A percentile compares a stretch with the other conserved stretches of the same genome.
Conservation (phyloP, 2,329 filamentous ascomycete genomes). For the Verticillium tricorpus region DNA sequence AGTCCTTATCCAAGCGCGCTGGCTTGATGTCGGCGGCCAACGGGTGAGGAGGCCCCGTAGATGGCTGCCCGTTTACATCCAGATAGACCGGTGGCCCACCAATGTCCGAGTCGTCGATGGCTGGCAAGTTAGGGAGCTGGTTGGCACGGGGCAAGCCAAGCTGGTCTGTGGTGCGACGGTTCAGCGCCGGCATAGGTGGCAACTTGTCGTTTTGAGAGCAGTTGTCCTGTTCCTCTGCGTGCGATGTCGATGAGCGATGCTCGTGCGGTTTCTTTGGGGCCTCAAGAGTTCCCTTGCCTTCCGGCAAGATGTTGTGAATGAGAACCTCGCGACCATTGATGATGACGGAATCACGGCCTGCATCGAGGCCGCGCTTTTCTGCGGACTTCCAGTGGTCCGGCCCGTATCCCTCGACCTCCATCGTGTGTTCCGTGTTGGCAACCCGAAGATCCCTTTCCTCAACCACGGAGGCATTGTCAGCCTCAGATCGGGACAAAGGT, state of each 20-base stretch:
- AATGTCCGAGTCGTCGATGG: slow-evolving; percentile 75
- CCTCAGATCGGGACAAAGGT: not conserved
- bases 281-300: slow-evolving; percentile 57
- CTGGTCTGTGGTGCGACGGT: slow-evolving; percentile 60
- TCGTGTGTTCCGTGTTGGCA: slow-evolving; percentile 59
- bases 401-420: slow-evolving; percentile 76
- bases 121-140: slow-evolving; percentile 66
- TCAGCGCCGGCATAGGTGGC: slow-evolving; percentile 53
- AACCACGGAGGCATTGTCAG: slow-evolving; percentile 13
- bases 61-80: slow-evolving; percentile 47
- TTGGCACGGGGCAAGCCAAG: slow-evolving; percentile 64
- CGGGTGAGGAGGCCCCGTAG: slow-evolving; percentile 41
- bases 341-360: slow-evolving; percentile 67
- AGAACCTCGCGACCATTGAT: slow-evolving; percentile 68
- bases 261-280: slow-evolving; percentile 42
- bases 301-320: slow-evolving; percentile 55
- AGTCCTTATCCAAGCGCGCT: slow-evolving; percentile 78
- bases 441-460: slow-evolving; percentile 42
- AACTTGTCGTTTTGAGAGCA: slow-evolving; percentile 40
- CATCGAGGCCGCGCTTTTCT: slow-evolving; percentile 53
- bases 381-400: slow-evolving; percentile 69
- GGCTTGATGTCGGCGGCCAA: slow-evolving; percentile 64
- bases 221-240: slow-evolving; percentile 14
- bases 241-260: slow-evolving; percentile 14
- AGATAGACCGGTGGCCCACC: slow-evolving; percentile 63